phyloP scores from a whole-genome alignment of 208 protist species.

The Acanthamoeba sp. region DNA sequence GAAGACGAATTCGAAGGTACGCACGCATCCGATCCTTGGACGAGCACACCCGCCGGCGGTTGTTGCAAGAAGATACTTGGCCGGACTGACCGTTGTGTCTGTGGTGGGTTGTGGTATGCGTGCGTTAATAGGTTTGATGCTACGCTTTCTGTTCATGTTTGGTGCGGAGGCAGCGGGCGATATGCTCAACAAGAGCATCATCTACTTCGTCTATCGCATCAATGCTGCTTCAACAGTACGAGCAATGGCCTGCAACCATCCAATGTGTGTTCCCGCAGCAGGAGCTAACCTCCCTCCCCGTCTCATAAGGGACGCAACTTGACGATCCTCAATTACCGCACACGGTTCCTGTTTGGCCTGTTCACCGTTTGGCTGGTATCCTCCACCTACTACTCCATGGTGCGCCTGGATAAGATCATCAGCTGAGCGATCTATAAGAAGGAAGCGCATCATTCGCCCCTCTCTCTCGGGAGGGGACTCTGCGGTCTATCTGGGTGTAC shows the following conservation, averaged over 20 bases:
- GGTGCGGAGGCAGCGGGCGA: slow-evolving; percentile 12
- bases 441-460: too few species aligned
- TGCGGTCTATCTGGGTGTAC: too few species aligned
- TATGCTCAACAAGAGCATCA: neutral
- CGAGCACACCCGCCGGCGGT: too few species aligned
- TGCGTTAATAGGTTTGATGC: slow-evolving; percentile 19
- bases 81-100: neutral
- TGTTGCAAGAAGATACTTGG: too few species aligned
- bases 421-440: too few species aligned
- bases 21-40: neutral
- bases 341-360: slow-evolving; percentile 55
- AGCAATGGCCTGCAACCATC: too few species aligned
- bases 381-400: slow-evolving; percentile 59
- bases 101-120: neutral
- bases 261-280: too few species aligned
- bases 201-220: slow-evolving; percentile 22
- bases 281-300: neutral
- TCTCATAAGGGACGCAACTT: slow-evolving; percentile 13
- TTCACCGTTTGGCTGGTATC: neutral
- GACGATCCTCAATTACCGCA: slow-evolving; percentile 56
- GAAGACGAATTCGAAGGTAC: slow-evolving; percentile 44
- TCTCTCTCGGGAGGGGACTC: too few species aligned
- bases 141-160: slow-evolving; percentile 58
- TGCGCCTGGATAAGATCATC: slow-evolving; percentile 6
- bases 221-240: neutral